Evolutionary conservation across 768 basidiomycete species (phyloP).

Genomic region (Tylopilus felleus): DNA sequence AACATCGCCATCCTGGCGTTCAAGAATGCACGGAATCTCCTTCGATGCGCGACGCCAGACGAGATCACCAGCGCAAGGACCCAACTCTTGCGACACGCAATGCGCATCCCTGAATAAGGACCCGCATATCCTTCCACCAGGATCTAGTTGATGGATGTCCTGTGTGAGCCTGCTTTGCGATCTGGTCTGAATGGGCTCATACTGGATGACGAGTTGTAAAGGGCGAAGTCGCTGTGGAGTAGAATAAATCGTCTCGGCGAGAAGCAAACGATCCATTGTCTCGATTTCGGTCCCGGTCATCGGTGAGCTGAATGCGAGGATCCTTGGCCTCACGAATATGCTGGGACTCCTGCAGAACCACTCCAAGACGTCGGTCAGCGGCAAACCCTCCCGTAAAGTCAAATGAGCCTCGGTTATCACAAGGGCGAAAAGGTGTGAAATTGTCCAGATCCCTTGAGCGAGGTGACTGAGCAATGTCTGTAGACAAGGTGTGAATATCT

Average conservation of each 20-base stretch:
- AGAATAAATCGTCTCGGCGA: constrained; percentile 39
- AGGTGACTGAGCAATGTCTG: constrained; percentile 43
- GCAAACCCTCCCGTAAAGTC: constrained; percentile 36
- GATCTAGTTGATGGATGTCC: constrained; percentile 45
- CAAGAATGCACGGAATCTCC: constrained; percentile 31
- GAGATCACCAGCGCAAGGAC: constrained; percentile 66
- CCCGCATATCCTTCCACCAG: constrained; percentile 35
- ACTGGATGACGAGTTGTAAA: constrained; percentile 52
- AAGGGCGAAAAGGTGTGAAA: constrained; percentile 44
- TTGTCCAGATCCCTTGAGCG: constrained; percentile 33
- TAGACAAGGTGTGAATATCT: constrained; percentile 3
- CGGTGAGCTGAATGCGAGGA: constrained; percentile 40
- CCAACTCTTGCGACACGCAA: constrained; percentile 50
- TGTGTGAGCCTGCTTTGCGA: constrained; percentile 44
- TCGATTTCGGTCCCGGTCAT: constrained; percentile 30
- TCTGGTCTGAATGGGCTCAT: constrained; percentile 38
- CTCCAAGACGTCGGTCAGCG: constrained; percentile 43
- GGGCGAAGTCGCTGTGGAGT: constrained; percentile 38
- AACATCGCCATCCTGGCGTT: constrained; percentile 35
- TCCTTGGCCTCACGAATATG: constrained; percentile 37
- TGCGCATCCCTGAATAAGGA: constrained; percentile 48
- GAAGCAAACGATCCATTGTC: constrained; percentile 38
- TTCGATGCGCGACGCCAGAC: constrained; percentile 59
- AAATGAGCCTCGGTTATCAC: constrained; percentile 43
- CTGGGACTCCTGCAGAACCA: constrained; percentile 42